These are phyloP conservation scores for Vigna mungo DNA, from an alignment of 306 rosid genomes.

Conservation along the genomic window DNA sequence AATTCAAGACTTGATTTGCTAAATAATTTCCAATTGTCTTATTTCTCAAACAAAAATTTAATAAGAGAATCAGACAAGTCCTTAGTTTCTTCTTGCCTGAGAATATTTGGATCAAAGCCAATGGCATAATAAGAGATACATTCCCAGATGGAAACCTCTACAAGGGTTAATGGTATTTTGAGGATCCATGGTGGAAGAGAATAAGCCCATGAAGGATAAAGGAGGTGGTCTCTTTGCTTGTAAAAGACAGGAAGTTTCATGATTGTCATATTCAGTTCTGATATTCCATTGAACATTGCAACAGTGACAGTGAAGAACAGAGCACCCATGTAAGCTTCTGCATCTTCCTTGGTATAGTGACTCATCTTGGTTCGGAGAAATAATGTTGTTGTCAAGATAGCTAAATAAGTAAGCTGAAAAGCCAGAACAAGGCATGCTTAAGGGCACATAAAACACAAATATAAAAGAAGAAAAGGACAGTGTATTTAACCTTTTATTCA, in stretches of 20 bases:
- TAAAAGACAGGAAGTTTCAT: conserved; percentile 81
- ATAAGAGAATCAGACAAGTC: background rate
- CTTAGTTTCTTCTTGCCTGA: conserved; percentile 52
- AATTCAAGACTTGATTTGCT: background rate
- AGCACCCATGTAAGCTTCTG: conserved; percentile 87
- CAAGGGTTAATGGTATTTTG: conserved; percentile 74
- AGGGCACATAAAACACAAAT: background rate
- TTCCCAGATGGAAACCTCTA: conserved; percentile 83
- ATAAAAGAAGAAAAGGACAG: background rate
- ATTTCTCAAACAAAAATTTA: background rate
- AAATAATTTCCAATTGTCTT: background rate
- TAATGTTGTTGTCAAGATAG: conserved; percentile 68
- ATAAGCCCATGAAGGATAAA: conserved; percentile 87
- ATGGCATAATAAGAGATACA: conserved; percentile 66
- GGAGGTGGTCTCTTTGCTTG: conserved; percentile 84
- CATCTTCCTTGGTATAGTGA: conserved; percentile 59
- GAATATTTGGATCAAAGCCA: conserved; percentile 74
- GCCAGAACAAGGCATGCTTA: conserved; percentile 21
- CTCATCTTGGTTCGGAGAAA: conserved; percentile 80
- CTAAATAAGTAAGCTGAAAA: conserved; percentile 70
- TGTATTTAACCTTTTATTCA: conserved; percentile 72
- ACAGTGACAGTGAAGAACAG: conserved; percentile 70
- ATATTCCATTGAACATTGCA: conserved; percentile 88
- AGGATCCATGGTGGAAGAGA: conserved; percentile 88
- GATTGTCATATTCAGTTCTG: conserved; percentile 73